Percentiles rank a stretch among this genome's conserved stretches.
Conservation (phyloP, 192 early-diverging fungal species). For the Geosiphon pyriformis region DNA sequence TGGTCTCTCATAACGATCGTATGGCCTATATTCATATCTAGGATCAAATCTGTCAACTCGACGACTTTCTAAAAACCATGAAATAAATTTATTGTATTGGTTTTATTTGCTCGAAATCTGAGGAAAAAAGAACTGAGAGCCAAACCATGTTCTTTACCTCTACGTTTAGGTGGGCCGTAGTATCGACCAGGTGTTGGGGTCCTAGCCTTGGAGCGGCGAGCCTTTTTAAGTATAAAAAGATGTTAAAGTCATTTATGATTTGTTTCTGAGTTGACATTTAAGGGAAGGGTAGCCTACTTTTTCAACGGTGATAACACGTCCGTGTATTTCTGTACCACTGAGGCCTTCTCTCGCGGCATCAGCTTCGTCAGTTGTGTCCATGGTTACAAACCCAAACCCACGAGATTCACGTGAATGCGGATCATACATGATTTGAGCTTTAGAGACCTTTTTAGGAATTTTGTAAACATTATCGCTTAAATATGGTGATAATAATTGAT, state of each 20-base stretch:
- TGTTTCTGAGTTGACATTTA: no score
- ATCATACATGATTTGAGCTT: conserved; percentile 71
- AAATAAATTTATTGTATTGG: no score
- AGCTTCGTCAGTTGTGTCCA: conserved; percentile 58
- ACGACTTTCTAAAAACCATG: conserved; percentile 25
- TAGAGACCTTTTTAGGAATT: conserved; percentile 44
- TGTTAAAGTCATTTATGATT: no score
- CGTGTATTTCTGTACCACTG: conserved; percentile 69
- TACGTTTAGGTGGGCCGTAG: conserved; percentile 67
- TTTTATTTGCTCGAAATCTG: no score
- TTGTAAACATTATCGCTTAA: neutral
- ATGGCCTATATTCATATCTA: conserved; percentile 39
- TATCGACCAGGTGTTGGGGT: conserved; percentile 79
- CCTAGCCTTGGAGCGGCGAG: conserved; percentile 59
- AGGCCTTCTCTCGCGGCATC: conserved; percentile 62
- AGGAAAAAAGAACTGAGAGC: neutral
- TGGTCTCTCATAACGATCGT: conserved; percentile 28
- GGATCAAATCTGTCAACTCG: conserved; percentile 43
- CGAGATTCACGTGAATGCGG: conserved; percentile 76
- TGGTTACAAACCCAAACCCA: conserved; percentile 87
- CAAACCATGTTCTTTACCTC: conserved; percentile 31
- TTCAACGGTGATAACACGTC: conserved; percentile 79
- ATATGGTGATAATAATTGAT: neutral
- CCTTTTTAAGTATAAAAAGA: conserved; percentile 36
- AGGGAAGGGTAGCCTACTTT: conserved; percentile 33